Evolutionary conservation across 2,329 filamentous ascomycete genomes (phyloP).

Genomic region (Setomelanomma holmii): DNA sequence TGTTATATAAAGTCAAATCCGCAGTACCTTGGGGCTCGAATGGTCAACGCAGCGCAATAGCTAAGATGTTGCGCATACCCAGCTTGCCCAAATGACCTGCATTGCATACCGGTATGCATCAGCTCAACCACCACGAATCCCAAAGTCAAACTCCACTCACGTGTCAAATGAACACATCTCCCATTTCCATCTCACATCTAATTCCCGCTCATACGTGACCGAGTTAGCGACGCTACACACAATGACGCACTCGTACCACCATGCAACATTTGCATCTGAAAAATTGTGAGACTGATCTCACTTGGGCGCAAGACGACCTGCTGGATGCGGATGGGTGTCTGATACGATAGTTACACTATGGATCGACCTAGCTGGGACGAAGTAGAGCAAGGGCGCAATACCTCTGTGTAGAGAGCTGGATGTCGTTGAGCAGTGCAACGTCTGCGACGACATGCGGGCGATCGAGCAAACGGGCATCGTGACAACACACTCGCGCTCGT

Average conservation of each 20-base stretch:
- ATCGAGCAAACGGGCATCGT: neutral
- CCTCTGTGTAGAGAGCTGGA: no score
- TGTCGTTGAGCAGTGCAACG: no score
- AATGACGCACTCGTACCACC: neutral
- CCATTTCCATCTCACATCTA: no score
- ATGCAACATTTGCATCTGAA: neutral
- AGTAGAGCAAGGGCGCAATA: neutral
- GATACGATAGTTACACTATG: neutral
- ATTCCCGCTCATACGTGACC: no score
- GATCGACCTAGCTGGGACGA: neutral
- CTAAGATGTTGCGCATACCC: no score
- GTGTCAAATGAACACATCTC: neutral
- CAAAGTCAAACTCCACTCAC: neutral
- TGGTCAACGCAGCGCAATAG: no score
- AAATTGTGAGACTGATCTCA: neutral
- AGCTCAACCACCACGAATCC: neutral
- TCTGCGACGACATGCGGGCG: no score
- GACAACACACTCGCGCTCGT: neutral
- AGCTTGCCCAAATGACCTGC: neutral
- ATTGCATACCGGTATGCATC: neutral
- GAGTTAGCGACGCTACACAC: neutral
- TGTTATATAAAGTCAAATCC: no score
- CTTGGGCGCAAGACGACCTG: no score
- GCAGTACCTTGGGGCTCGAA: no score
- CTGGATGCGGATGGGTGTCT: neutral